Conservation (phyloP, 805 yeast genomes). For the Monosporozyma aerobia region DNA sequence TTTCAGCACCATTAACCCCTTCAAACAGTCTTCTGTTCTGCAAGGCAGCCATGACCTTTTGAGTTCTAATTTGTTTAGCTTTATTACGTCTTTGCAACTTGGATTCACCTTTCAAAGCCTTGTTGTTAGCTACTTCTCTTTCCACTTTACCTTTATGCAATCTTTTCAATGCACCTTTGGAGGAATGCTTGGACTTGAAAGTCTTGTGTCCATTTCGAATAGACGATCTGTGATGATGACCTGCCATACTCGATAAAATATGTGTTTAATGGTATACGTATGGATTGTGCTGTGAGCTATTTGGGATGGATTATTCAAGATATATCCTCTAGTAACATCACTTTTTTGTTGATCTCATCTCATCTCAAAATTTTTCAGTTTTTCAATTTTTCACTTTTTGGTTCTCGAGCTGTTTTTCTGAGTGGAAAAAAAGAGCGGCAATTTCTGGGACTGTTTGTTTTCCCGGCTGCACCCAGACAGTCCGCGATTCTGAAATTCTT, state of each 20-base stretch:
- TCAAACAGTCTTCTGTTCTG: constrained; percentile 64
- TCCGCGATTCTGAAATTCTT: neutral
- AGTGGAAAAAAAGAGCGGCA: neutral
- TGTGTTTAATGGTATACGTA: neutral
- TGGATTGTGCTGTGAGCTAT: too few relatives aligned
- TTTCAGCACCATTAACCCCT: constrained; percentile 72
- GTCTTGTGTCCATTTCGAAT: constrained; percentile 79
- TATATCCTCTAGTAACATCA: neutral
- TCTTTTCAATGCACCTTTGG: constrained; percentile 80
- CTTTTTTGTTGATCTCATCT: neutral
- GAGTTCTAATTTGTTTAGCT: constrained; percentile 65
- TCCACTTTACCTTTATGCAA: constrained; percentile 82
- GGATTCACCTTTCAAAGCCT: constrained; percentile 28
- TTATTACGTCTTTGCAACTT: constrained; percentile 66
- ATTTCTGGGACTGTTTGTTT: neutral
- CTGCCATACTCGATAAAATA: constrained; percentile 41
- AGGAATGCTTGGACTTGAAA: constrained; percentile 84
- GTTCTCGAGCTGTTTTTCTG: too few relatives aligned
- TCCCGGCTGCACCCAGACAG: too few relatives aligned
- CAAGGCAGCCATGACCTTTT: constrained; percentile 55
- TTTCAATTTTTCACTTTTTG: too few relatives aligned
- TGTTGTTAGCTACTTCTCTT: constrained; percentile 38
- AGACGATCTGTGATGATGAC: constrained; percentile 78
- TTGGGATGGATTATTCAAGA: neutral
- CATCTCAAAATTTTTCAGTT: neutral